Evolutionary conservation across 148 eudicot genomes (phyloP).

Genomic region (Diospyros lotus): DNA sequence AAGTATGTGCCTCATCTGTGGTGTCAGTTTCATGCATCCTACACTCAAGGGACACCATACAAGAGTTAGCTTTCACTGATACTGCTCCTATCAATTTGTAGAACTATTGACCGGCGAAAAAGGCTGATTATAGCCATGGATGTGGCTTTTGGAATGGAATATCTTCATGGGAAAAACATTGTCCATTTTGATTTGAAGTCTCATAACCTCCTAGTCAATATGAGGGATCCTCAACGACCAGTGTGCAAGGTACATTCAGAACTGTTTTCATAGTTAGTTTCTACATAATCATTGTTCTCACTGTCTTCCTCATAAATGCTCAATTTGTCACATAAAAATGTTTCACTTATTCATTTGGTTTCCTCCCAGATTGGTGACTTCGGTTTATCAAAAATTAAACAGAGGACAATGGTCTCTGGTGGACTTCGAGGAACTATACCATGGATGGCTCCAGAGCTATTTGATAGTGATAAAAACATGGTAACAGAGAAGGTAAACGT

Average conservation of each 20-base stretch:
- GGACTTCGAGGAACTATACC: slow-evolving; percentile 47
- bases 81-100: neutral
- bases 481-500: slow-evolving; percentile 40
- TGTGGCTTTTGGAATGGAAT: slow-evolving; percentile 59
- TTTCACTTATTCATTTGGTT: neutral
- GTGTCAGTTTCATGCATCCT: neutral
- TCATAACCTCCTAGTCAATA: slow-evolving; percentile 37
- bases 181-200: slow-evolving; percentile 52
- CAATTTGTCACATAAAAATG: neutral
- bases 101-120: slow-evolving; percentile 37
- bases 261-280: neutral
- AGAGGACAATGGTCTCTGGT: slow-evolving; percentile 41
- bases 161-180: slow-evolving; percentile 44
- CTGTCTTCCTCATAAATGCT: neutral
- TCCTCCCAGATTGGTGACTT: slow-evolving; percentile 39
- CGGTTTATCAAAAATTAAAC: slow-evolving; percentile 39
- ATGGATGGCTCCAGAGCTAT: slow-evolving; percentile 55
- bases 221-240: slow-evolving; percentile 41
- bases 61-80: neutral
- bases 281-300: neutral
- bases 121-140: slow-evolving; percentile 44
- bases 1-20: neutral
- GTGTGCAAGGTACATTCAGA: slow-evolving; percentile 36
- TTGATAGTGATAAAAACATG: slow-evolving; percentile 20
- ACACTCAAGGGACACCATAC: neutral